Evolutionary conservation across 306 rosid genomes (phyloP), one percentile per base, ranked within the genome.

Genomic region (Vigna mungo): DNA sequence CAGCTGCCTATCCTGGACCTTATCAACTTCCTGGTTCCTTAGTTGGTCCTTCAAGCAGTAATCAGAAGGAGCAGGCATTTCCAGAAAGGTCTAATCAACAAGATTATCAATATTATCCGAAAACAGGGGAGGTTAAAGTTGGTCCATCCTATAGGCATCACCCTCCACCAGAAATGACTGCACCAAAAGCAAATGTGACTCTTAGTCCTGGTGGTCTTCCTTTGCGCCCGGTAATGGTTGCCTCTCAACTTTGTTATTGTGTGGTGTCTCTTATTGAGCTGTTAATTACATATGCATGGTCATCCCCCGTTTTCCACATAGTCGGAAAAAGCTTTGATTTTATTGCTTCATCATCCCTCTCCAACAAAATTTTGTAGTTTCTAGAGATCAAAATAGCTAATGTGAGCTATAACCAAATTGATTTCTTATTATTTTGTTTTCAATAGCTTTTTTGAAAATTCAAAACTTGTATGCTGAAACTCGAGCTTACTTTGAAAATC

Each of bases 11-110:
- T 84, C 48, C 90, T 37, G 91, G 91, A 88, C 77, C 83, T 17
- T 89, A 85, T 84, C 98, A 89, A 30, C 78, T 89, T 80, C 59
- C 84, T 47, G 90, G 90, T 71, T 85, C 91, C 68, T 74, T 86
- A 27, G 75, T 75, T 83, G 96, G 90, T 72, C 90, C 88, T 68
- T 86, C 92, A 74, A 73, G 86, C 66, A 64, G 87, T 74, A 85
- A 83, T 86, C 97, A 80, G 84, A 90, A 80, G 80, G 97, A 96
- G 79, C 89, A 83, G 34, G 58, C 88, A 63, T 88, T 85, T 78
- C 97, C 96, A 10, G 96, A 91, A n/a, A 89, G 97, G 81, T 97
- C 97, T 44, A 96, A 92, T 37, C 97, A 92, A 75, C 91, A 84
- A 81, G 98, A 92, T 49, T 92, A 96, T 70, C 98, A 85, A 82